A percentile compares a stretch with the other conserved stretches of the same genome.
These are phyloP conservation scores for Boeremia lycopersici DNA, from an alignment of 2,329 filamentous ascomycete genomes.

Conservation along the genomic window DNA sequence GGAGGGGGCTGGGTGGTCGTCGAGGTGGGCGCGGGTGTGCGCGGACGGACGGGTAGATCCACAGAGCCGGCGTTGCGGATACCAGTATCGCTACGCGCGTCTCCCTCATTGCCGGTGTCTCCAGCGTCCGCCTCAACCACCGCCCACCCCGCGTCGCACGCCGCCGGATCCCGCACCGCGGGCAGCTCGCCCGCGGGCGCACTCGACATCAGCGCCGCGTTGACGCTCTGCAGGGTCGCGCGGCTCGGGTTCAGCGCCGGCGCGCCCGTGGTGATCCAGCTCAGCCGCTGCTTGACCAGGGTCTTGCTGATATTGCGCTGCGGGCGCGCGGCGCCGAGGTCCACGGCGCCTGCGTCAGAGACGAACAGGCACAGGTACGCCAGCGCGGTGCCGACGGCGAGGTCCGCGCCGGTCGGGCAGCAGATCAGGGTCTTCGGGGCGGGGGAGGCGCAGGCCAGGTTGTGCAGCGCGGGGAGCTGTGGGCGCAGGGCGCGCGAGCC, in stretches of 20 bases:
- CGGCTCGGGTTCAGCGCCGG: constrained; percentile 83
- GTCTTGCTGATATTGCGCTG: constrained; percentile 67
- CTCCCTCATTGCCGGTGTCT: too few species aligned
- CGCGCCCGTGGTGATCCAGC: constrained; percentile 80
- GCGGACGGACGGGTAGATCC: not conserved
- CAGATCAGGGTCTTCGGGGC: constrained; percentile 54
- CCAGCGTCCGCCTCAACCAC: too few species aligned
- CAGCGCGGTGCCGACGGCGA: constrained; percentile 78
- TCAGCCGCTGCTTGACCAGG: constrained; percentile 76
- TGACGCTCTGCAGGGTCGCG: constrained; percentile 86
- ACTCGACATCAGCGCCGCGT: constrained; percentile 77
- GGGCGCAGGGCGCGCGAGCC: constrained; percentile 83
- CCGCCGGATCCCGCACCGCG: not conserved
- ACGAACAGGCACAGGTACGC: constrained; percentile 77
- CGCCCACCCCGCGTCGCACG: not conserved
- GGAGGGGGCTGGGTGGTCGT: not conserved
- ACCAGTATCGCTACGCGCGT: too few species aligned
- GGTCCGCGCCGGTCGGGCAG: constrained; percentile 79
- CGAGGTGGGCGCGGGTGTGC: not conserved
- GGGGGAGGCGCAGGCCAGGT: constrained; percentile 49
- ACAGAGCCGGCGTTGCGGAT: too few species aligned
- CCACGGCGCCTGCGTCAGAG: constrained; percentile 62
- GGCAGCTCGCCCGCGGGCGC: not conserved
- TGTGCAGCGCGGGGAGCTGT: constrained; percentile 67
- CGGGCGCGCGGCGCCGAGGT: not conserved